Evolutionary conservation across 768 basidiomycete species (phyloP).

Genomic region (Calocera cornea): DNA sequence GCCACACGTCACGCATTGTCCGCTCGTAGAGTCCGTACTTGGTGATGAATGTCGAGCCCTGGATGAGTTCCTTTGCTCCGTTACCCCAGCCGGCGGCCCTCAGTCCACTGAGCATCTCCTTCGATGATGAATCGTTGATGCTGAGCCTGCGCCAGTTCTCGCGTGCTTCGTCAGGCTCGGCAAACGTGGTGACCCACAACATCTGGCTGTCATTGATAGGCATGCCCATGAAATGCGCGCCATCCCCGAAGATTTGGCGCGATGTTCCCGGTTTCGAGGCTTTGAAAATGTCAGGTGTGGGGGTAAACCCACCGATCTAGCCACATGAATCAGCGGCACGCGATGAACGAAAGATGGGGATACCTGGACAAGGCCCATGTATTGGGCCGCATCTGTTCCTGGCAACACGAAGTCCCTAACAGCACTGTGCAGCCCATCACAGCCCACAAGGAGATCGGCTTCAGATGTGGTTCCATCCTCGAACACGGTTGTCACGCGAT

Average conservation of each 20-base stretch:
- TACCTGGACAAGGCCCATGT: conserved; percentile 32
- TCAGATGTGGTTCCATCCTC: conserved; percentile 26
- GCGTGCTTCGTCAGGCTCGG: background rate
- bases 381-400: conserved; percentile 25
- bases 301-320: conserved; percentile 17
- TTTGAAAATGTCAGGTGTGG: conserved; percentile 15
- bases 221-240: conserved; percentile 18
- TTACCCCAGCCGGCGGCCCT: conserved; percentile 16
- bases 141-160: conserved; percentile 33
- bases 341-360: background rate
- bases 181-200: background rate
- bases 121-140: conserved; percentile 19
- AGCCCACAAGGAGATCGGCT: conserved; percentile 32
- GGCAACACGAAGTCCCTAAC: conserved; percentile 27
- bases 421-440: conserved; percentile 34
- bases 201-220: background rate
- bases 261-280: conserved; percentile 16
- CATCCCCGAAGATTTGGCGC: conserved; percentile 28
- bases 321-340: background rate
- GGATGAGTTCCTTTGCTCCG: conserved; percentile 18
- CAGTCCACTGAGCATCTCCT: conserved; percentile 17
- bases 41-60: conserved; percentile 18
- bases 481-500: conserved; percentile 25
- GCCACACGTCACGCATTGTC: conserved; percentile 31
- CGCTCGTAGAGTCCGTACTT: conserved; percentile 36